Base-by-base conservation (phyloP, 2,329 filamentous ascomycete genomes). In the Nothomitra cinnamomea region DNA sequence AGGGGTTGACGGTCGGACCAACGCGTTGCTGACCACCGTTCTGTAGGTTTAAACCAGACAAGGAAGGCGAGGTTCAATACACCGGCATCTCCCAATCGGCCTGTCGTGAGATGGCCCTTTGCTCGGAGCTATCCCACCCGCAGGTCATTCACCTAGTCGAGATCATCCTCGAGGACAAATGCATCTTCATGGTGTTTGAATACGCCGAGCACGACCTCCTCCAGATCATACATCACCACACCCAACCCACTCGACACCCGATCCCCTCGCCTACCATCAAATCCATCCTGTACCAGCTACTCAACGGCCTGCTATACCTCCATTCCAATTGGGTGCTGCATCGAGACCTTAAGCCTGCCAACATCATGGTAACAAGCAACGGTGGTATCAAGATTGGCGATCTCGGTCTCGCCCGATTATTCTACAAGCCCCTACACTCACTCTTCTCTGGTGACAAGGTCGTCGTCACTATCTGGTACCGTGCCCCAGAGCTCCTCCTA, bases 131-230 rank as follows among this genome's bases (percentile, higher is more conserved):
- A 24, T 80, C 78, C 55, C 88, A 98, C 66, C 73, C 79, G 54
- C 96, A 96, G 65, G 82, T 98, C 35, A 90, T 98, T 59, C 81
- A 84, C 56, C 79, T 95, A 1, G 81, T 90, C 57, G 92, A 98
- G 69, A 96, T 95, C 62, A 95, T 98, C 62, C 75, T 98, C 2
- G 90, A 98, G 69, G 89, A 95, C 67, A 96, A 96, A 71, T 95
- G 89, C 70, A 96, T 98, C 66, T 98, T 89, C 69, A 98, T 98
- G 85, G 89, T 98, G 1, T 96, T 98, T 61, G 92, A 96, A 67
- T 98, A 95, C 66, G 92, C 92, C 60, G 92, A 98, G 68, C 92
- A 98, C 67, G 92, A 98, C 67, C 72, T 98, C 38, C 74, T 98
- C 3, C 92, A 98, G 67, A 96, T 98, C 65, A 95, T 98, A 60